A percentile compares a stretch with the other conserved stretches of the same genome.
Evolutionary conservation across 305 asterid species (phyloP).

Genomic region (Fraxinus dipetala): DNA sequence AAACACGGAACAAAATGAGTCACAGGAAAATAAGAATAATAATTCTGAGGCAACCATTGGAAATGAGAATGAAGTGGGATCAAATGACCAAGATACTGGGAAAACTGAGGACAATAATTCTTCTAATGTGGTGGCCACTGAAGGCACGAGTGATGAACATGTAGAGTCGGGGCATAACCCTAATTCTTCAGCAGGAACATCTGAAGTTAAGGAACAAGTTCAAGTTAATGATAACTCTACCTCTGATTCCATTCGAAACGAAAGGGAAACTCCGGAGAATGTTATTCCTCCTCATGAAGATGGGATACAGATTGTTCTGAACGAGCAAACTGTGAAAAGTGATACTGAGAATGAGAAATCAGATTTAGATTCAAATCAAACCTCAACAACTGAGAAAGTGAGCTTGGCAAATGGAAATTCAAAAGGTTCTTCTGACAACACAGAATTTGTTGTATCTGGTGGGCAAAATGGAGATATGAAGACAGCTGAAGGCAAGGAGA

Average conservation of each 20-base stretch:
- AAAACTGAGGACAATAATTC: slow-evolving; percentile 23
- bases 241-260: slow-evolving; percentile 28
- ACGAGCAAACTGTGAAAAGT: slow-evolving; percentile 30
- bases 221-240: slow-evolving; percentile 11
- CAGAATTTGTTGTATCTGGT: slow-evolving; percentile 24
- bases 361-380: slow-evolving; percentile 23
- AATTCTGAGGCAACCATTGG: slow-evolving; percentile 18
- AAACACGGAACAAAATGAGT: slow-evolving; percentile 24
- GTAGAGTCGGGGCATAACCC: slow-evolving; percentile 20
- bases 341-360: slow-evolving; percentile 19
- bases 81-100: slow-evolving; percentile 26
- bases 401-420: slow-evolving; percentile 21
- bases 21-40: slow-evolving; percentile 15
- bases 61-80: slow-evolving; percentile 12
- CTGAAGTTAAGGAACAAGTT: slow-evolving; percentile 17
- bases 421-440: slow-evolving; percentile 16
- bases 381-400: slow-evolving; percentile 18
- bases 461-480: slow-evolving; percentile 34
- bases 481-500: slow-evolving; percentile 27
- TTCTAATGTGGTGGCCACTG: slow-evolving; percentile 10
- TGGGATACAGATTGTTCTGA: slow-evolving; percentile 11
- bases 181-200: slow-evolving; percentile 31
- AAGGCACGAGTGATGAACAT: slow-evolving; percentile 17
- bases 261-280: slow-evolving; percentile 19
- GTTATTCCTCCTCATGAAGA: slow-evolving; percentile 11